These are phyloP conservation scores for Pelargonium citronellum DNA, from an alignment of 441 rosid genomes.

Conservation along the genomic window DNA sequence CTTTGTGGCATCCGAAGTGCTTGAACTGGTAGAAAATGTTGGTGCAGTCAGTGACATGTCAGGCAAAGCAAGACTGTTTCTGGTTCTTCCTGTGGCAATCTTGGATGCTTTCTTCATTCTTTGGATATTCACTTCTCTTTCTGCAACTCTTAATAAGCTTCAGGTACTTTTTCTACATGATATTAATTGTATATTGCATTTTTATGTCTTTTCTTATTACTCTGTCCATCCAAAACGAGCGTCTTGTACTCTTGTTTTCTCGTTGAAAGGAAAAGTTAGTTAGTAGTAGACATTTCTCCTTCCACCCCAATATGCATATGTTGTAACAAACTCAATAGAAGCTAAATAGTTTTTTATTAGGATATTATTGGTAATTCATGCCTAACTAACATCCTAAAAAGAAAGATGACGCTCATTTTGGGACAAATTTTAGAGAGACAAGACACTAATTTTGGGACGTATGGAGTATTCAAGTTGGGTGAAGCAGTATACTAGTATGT, in stretches of 20 bases:
- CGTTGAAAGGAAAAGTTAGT: background rate
- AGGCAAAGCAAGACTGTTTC: constrained; percentile 76
- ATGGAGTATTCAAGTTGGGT: background rate
- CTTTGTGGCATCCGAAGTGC: constrained; percentile 85
- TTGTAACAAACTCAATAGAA: too few species aligned
- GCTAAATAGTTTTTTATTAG: too few species aligned
- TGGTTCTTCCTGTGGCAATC: constrained; percentile 77
- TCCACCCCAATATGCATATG: too few species aligned
- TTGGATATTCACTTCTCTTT: constrained; percentile 92
- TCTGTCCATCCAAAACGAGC: background rate
- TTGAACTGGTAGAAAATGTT: constrained; percentile 81
- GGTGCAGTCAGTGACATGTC: constrained; percentile 90
- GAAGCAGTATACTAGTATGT: background rate
- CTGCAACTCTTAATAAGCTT: constrained; percentile 83
- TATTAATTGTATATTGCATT: constrained; percentile 3
- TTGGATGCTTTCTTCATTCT: constrained; percentile 92
- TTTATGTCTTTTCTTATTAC: background rate
- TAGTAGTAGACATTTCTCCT: too few species aligned
- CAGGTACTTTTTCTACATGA: constrained; percentile 45
- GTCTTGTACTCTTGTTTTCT: background rate
- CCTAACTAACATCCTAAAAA: too few species aligned
- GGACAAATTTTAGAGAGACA: too few species aligned
- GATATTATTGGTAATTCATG: too few species aligned
- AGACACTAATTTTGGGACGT: too few species aligned
- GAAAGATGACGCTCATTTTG: too few species aligned